Evolutionary conservation across 257 asterid species (phyloP), one percentile per base, ranked within the genome.

Genomic region (Penstemon davidsonii): DNA sequence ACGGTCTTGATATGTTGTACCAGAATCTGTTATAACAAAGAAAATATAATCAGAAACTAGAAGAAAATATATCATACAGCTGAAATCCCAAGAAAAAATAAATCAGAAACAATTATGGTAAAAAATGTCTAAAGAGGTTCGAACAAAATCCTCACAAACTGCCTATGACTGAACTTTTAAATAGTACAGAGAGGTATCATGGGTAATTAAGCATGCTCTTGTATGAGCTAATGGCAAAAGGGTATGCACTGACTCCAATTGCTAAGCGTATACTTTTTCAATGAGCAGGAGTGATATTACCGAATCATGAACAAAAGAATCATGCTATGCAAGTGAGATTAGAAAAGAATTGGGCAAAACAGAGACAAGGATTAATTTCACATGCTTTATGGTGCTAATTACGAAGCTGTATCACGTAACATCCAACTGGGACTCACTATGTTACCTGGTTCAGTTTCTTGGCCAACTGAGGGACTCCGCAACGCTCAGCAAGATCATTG

Each of bases 361-460:
- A 63, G 57, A 53, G 36, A 38, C 41, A 4, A 37, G 41, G 12
- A 36, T 25, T 40, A 13, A 44, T 39, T 55, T 37, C 13, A 6
- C 61, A 52, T 18, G 57, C 75, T 73, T 9, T 33, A 49, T 18
- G 55, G 19, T 37, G 42, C 43, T 67, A 49, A 60, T n/a, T 15
- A 55, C 7, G 47, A 18, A 56, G 55, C 44, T n/a, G 10, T 40
- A 51, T 65, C 15, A 52, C 6, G 65, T 15, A 45, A 19, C 58
- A 64, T 60, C 61, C 49, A 58, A 7, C 46, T 6, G 7, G 44
- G 63, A 60, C 51, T 67, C 61, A 58, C 33, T 55, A 39, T 7
- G 8, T 54, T 67, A 85, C 97, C 99, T 94, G 96, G 82, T 94
- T 94, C 96, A 94, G 84, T 85, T 91, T 94, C 89, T 87, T 94